These are phyloP conservation scores for Rubia tinctorum DNA, from an alignment of 305 asterid genomes.

Conservation along the genomic window DNA sequence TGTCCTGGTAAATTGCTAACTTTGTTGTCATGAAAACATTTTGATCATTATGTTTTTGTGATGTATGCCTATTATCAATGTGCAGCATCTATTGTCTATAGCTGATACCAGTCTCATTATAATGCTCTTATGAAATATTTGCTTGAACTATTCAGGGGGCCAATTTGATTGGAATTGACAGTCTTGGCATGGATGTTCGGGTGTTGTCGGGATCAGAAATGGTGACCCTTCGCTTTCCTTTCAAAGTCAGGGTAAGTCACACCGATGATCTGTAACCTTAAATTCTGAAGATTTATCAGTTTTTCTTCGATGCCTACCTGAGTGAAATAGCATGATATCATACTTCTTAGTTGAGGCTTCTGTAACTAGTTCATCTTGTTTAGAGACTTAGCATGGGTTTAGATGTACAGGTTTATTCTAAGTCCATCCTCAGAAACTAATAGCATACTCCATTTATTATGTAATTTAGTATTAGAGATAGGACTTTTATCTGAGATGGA, in stretches of 20 bases:
- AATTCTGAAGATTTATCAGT: background rate
- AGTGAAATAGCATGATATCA: background rate
- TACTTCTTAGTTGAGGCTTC: background rate
- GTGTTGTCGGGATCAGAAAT: constrained; percentile 65
- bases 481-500: too few relatives aligned
- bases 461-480: too few relatives aligned
- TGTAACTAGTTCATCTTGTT: background rate
- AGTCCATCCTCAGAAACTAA: background rate
- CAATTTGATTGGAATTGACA: constrained; percentile 71
- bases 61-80: background rate
- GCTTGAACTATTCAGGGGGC: constrained; percentile 40
- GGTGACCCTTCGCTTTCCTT: constrained; percentile 69
- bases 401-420: too few relatives aligned
- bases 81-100: background rate
- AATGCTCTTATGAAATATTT: constrained; percentile 5
- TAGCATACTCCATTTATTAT: background rate
- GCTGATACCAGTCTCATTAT: background rate
- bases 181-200: constrained; percentile 81
- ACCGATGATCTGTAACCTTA: background rate
- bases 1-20: background rate
- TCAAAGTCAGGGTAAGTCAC: constrained; percentile 62
- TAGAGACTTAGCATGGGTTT: background rate
- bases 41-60: background rate
- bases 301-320: background rate
- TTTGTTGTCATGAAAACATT: too few relatives aligned